These are phyloP conservation scores for Mucor ambiguus DNA, from an alignment of 371 early-diverging fungal genomes.

Conservation along the genomic window DNA sequence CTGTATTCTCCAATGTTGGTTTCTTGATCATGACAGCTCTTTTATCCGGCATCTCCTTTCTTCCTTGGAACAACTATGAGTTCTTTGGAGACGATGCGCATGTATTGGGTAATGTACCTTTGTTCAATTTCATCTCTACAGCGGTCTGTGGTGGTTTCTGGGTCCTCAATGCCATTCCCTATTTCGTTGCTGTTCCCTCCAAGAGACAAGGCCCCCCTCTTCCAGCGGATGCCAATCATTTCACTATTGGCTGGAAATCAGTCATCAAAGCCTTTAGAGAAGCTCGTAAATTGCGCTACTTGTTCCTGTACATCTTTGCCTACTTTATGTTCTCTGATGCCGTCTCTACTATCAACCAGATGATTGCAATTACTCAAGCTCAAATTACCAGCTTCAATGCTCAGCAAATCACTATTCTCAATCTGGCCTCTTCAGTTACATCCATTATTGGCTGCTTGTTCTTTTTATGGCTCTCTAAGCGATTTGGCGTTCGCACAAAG, in stretches of 20 bases:
- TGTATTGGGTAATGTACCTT: constrained; percentile 44
- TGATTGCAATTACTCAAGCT: constrained; percentile 46
- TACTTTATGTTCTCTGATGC: constrained; percentile 66
- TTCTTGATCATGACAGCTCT: constrained; percentile 47
- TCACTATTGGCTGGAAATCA: constrained; percentile 53
- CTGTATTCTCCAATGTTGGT: constrained; percentile 50
- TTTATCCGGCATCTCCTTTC: constrained; percentile 44
- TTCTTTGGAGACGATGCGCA: constrained; percentile 25
- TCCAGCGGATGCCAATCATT: constrained; percentile 34
- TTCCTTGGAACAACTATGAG: constrained; percentile 33
- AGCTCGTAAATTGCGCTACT: constrained; percentile 47
- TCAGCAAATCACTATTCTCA: constrained; percentile 41
- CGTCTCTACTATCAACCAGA: constrained; percentile 54
- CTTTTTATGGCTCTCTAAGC: constrained; percentile 42
- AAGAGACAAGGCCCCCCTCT: constrained; percentile 45
- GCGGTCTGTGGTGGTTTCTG: constrained; percentile 51
- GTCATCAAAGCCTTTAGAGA: constrained; percentile 40
- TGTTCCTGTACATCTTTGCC: constrained; percentile 57
- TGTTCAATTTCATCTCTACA: constrained; percentile 47
- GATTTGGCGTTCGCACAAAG: constrained; percentile 43
- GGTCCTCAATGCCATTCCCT: constrained; percentile 49
- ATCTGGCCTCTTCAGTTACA: constrained; percentile 45
- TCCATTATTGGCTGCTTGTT: constrained; percentile 53
- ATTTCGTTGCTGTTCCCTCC: constrained; percentile 42
- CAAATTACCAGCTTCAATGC: constrained; percentile 45